Evolutionary conservation across 2,329 filamentous ascomycete species (phyloP).

Genomic region (Cercospora janseana): DNA sequence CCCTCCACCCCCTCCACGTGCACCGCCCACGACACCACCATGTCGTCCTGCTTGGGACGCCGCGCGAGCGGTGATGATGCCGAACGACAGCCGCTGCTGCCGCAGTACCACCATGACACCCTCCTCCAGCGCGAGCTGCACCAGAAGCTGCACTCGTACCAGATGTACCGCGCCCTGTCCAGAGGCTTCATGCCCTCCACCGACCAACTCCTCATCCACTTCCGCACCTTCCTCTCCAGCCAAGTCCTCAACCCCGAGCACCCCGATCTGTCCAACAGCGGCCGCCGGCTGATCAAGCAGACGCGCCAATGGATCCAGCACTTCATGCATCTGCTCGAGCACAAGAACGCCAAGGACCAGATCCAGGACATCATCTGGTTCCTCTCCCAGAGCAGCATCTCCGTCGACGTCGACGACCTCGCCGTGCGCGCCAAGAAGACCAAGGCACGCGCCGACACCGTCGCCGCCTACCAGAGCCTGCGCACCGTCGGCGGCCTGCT

Average conservation of each 20-base stretch:
- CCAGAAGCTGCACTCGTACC: conserved; percentile 88
- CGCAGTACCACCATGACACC: conserved; percentile 80
- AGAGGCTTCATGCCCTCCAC: conserved; percentile 92
- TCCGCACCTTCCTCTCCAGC: conserved; percentile 74
- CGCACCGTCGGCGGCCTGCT: conserved; percentile 81
- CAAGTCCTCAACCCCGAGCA: conserved; percentile 75
- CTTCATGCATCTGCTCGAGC: conserved; percentile 74
- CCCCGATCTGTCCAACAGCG: conserved; percentile 72
- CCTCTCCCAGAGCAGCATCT: conserved; percentile 68
- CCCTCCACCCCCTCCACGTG: not conserved
- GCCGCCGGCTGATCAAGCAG: conserved; percentile 69
- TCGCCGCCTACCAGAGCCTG: conserved; percentile 75
- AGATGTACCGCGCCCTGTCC: conserved; percentile 79
- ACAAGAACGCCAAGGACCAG: conserved; percentile 82
- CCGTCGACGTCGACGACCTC: conserved; percentile 65
- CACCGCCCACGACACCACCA: conserved; percentile 28
- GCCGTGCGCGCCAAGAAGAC: conserved; percentile 59
- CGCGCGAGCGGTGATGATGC: conserved; percentile 45
- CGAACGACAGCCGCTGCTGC: conserved; percentile 76
- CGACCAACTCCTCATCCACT: conserved; percentile 74
- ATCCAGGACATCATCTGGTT: conserved; percentile 93
- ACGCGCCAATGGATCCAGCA: conserved; percentile 71
- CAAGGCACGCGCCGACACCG: conserved; percentile 67
- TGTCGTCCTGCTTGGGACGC: conserved; percentile 66
- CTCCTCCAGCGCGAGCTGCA: conserved; percentile 72